Evolutionary conservation across 2,329 filamentous ascomycete genomes (phyloP).

Genomic region (Drechslerella stenobrocha): DNA sequence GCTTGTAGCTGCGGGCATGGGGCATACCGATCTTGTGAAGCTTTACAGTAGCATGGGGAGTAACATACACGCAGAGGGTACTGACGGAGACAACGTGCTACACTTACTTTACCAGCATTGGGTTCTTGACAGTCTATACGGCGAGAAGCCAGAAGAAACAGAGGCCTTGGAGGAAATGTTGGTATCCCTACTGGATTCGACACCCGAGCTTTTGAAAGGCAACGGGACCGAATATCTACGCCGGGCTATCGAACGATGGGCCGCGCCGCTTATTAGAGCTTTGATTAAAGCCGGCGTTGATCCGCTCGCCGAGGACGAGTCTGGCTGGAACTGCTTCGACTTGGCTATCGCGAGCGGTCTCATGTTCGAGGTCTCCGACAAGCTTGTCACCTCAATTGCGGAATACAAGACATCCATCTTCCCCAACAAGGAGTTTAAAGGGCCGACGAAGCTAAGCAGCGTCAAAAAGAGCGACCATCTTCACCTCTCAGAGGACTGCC

Average conservation of each 20-base stretch:
- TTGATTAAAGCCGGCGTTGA: constrained; percentile 25
- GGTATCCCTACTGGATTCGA: constrained; percentile 11
- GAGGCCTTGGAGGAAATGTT: constrained; percentile 11
- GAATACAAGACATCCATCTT: constrained; percentile 24
- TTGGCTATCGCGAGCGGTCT: constrained; percentile 11
- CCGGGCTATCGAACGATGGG: constrained; percentile 14
- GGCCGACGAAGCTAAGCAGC: constrained; percentile 23
- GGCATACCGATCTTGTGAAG: constrained; percentile 17
- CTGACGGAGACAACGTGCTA: constrained; percentile 8
- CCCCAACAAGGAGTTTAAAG: constrained; percentile 17
- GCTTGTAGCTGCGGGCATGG: constrained; percentile 17
- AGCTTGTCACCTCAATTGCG: constrained; percentile 11
- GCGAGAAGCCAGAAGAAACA: constrained; percentile 2
- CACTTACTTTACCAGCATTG: constrained; percentile 18
- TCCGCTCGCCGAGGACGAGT: constrained; percentile 22
- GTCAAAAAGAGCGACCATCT: constrained; percentile 31
- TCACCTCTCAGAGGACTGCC: constrained; percentile 22
- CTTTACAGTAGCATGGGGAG: constrained; percentile 10
- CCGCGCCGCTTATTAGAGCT: constrained; percentile 6
- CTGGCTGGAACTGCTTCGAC: constrained; percentile 32
- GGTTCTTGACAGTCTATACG: constrained; percentile 14
- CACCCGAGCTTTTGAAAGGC: constrained; percentile 21
- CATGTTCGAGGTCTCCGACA: constrained; percentile 3
- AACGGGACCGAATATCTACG: constrained; percentile 14
- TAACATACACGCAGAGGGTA: constrained; percentile 18